Evolutionary conservation across 768 basidiomycete species (phyloP).

Genomic region (Sistotremastrum suecicum): DNA sequence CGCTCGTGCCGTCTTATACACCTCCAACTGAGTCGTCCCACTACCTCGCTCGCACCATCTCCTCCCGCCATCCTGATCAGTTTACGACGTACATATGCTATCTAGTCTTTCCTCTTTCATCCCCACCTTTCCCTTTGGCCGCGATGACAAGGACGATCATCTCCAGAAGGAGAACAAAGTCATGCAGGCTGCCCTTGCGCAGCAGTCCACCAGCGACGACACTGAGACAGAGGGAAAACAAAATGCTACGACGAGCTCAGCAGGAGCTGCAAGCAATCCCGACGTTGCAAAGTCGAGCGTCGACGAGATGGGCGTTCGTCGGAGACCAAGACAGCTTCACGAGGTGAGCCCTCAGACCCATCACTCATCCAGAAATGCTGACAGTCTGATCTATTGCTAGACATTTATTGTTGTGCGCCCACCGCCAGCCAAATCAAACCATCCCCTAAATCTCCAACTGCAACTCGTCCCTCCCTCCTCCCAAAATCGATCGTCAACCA

Average conservation of each 20-base stretch:
- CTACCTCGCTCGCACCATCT: too few relatives aligned
- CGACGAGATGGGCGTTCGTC: constrained; percentile 16
- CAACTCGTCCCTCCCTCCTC: constrained; percentile 70
- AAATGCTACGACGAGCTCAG: neutral
- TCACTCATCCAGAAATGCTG: constrained; percentile 1
- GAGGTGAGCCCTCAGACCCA: constrained; percentile 3
- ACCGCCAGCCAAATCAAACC: constrained; percentile 71
- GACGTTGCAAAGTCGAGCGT: neutral
- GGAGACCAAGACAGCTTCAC: constrained; percentile 28
- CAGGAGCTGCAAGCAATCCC: neutral
- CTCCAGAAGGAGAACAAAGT: too few relatives aligned
- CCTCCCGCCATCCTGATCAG: too few relatives aligned
- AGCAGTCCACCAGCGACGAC: too few relatives aligned
- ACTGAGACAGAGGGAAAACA: too few relatives aligned
- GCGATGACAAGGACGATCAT: too few relatives aligned
- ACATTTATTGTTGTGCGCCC: constrained; percentile 88
- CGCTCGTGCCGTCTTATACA: too few relatives aligned
- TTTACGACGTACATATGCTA: too few relatives aligned
- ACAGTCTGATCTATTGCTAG: constrained; percentile 23
- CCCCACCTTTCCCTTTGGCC: too few relatives aligned
- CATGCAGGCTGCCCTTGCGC: too few relatives aligned
- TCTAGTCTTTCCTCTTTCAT: too few relatives aligned
- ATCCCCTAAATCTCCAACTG: constrained; percentile 82
- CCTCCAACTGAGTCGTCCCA: too few relatives aligned
- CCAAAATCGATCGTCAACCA: constrained; percentile 24